Percentiles rank a stretch among this genome's conserved stretches.
Conservation (phyloP, 768 basidiomycete species). For the Trametes coccinea region DNA sequence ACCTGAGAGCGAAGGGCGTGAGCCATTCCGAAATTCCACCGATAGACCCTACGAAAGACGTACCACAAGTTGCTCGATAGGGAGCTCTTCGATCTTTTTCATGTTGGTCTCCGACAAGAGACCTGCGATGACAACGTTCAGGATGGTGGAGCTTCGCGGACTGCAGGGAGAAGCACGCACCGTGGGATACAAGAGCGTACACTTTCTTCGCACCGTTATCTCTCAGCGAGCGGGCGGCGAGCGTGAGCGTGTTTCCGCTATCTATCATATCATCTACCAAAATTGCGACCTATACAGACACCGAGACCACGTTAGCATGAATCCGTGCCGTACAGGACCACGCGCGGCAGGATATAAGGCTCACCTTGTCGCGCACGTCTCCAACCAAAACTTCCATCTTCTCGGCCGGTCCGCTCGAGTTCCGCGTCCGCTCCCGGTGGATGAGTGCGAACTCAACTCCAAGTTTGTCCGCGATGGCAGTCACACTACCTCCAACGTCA, state of each 20-base stretch:
- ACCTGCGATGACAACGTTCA: conserved; percentile 44
- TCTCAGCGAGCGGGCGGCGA: conserved; percentile 82
- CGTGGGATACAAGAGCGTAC: conserved; percentile 90
- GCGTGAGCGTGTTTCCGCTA: conserved; percentile 82
- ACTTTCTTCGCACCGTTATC: conserved; percentile 89
- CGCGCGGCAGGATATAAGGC: conserved; percentile 15
- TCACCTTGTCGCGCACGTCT: conserved; percentile 85
- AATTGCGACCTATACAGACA: conserved; percentile 68
- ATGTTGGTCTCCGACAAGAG: conserved; percentile 79
- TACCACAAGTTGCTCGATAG: conserved; percentile 85
- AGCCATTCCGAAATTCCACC: background rate
- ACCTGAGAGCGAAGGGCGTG: conserved; percentile 50
- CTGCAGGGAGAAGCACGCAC: conserved; percentile 43
- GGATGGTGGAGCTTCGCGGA: conserved; percentile 19
- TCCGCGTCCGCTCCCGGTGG: conserved; percentile 84
- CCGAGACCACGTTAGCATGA: background rate
- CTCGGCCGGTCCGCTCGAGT: conserved; percentile 63
- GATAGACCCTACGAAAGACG: conserved; percentile 31
- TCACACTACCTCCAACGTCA: conserved; percentile 56
- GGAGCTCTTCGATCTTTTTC: conserved; percentile 64
- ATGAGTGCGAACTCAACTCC: conserved; percentile 95
- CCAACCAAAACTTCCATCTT: conserved; percentile 94
- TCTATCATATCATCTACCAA: conserved; percentile 99
- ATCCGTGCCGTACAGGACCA: background rate
- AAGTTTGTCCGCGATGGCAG: conserved; percentile 93